Conservation (phyloP, 2,329 filamentous ascomycete genomes). For the Pleurostoma richardsiae region DNA sequence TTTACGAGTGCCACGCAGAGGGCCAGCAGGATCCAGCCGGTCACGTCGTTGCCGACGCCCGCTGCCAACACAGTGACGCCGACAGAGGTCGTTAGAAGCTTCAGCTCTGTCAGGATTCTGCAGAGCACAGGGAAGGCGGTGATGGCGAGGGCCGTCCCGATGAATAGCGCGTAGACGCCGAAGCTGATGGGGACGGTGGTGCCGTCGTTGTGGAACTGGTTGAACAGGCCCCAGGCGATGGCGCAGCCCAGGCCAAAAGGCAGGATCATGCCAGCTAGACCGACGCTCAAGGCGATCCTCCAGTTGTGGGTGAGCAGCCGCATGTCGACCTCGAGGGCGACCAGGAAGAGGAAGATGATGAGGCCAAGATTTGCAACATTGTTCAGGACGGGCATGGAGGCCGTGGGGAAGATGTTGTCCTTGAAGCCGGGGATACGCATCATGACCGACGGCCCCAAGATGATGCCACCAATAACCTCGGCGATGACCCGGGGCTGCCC, state of each 20-base stretch:
- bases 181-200: constrained; percentile 38
- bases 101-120: constrained; percentile 86
- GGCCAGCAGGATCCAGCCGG: constrained; percentile 86
- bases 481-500: constrained; percentile 74
- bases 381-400: constrained; percentile 69
- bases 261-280: constrained; percentile 71
- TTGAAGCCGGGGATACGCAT: constrained; percentile 79
- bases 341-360: constrained; percentile 80
- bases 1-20: constrained; percentile 93
- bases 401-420: constrained; percentile 68
- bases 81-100: constrained; percentile 76
- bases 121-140: constrained; percentile 90
- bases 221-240: constrained; percentile 75
- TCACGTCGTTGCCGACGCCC: constrained; percentile 88
- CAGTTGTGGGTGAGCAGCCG: constrained; percentile 74
- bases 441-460: constrained; percentile 84
- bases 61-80: constrained; percentile 86
- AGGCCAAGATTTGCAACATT: constrained; percentile 80
- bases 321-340: constrained; percentile 82
- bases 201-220: constrained; percentile 56
- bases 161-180: constrained; percentile 62
- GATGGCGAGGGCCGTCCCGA: constrained; percentile 90
- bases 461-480: constrained; percentile 72
- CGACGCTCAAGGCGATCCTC: constrained; percentile 73
- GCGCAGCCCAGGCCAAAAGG: constrained; percentile 79